These are phyloP conservation scores for Triangularia verruculosa DNA, from an alignment of 2,329 filamentous ascomycete genomes.

Conservation along the genomic window DNA sequence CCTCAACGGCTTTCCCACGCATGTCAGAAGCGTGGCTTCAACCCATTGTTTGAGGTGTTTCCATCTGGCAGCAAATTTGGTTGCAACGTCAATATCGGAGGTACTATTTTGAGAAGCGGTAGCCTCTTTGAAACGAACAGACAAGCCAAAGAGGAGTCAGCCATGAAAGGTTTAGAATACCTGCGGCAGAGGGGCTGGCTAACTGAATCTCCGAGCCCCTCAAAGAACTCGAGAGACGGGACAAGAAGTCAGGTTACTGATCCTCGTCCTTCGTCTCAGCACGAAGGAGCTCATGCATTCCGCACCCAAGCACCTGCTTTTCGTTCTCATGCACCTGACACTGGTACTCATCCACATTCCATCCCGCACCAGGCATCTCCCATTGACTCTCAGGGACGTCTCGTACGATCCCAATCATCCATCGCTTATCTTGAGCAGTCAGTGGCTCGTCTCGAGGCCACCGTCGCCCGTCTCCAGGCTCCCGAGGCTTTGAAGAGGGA, in stretches of 20 bases:
- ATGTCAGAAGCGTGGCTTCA: conserved; percentile 26
- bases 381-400: background rate
- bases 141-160: background rate
- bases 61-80: background rate
- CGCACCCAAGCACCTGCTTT: too few relatives aligned
- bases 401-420: background rate
- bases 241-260: background rate
- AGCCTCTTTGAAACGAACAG: background rate
- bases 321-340: background rate
- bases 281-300: background rate
- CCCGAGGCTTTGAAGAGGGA: background rate
- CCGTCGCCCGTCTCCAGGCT: background rate
- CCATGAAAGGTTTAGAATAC: conserved; percentile 12
- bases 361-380: background rate
- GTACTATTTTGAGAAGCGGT: background rate
- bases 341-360: background rate
- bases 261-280: background rate
- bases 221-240: background rate
- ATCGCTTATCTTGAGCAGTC: background rate
- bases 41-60: conserved; percentile 14
- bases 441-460: background rate
- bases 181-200: background rate
- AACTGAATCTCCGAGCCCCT: background rate
- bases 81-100: conserved; percentile 13
- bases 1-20: conserved; percentile 11